These are phyloP conservation scores for Ampelocalamus luodianensis DNA, from an alignment of 176 grass and related monocot genomes.

Conservation along the genomic window DNA sequence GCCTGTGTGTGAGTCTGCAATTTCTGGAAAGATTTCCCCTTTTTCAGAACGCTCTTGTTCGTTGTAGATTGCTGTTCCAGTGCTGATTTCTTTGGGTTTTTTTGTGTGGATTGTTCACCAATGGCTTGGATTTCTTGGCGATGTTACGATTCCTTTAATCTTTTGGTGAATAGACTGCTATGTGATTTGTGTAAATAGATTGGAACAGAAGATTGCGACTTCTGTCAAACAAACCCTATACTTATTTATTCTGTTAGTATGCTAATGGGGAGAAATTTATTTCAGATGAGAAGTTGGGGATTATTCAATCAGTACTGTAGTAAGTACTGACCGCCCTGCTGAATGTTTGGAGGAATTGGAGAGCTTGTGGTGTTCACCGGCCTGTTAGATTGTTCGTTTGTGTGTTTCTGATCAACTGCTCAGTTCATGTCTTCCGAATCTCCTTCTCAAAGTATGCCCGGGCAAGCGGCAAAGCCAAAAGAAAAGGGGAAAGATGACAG, in stretches of 20 bases:
- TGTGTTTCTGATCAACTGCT: constrained; percentile 30
- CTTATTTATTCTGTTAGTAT: not conserved
- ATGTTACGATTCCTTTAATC: not conserved
- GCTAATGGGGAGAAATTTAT: constrained; percentile 21
- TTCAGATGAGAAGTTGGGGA: constrained; percentile 40
- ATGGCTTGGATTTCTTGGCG: constrained; percentile 24
- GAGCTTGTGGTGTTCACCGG: constrained; percentile 15
- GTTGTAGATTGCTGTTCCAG: not conserved
- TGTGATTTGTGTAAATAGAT: constrained; percentile 10
- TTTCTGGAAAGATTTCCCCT: not conserved
- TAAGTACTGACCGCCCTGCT: not conserved
- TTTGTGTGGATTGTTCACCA: not conserved
- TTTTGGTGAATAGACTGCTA: not conserved
- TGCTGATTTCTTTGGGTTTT: not conserved
- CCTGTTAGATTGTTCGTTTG: not conserved
- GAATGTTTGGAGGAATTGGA: constrained; percentile 23
- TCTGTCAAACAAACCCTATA: constrained; percentile 12
- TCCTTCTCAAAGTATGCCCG: constrained; percentile 16
- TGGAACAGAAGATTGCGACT: not conserved
- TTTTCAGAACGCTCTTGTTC: not conserved
- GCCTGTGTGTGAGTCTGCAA: constrained; percentile 16
- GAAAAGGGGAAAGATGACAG: constrained; percentile 44
- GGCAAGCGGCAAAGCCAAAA: constrained; percentile 30
- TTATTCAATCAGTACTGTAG: not conserved
- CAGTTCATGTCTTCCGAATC: constrained; percentile 45